A percentile compares a stretch with the other conserved stretches of the same genome.
Evolutionary conservation across 371 early-diverging fungal species (phyloP).

Genomic region (Syncephalastrum racemosum): DNA sequence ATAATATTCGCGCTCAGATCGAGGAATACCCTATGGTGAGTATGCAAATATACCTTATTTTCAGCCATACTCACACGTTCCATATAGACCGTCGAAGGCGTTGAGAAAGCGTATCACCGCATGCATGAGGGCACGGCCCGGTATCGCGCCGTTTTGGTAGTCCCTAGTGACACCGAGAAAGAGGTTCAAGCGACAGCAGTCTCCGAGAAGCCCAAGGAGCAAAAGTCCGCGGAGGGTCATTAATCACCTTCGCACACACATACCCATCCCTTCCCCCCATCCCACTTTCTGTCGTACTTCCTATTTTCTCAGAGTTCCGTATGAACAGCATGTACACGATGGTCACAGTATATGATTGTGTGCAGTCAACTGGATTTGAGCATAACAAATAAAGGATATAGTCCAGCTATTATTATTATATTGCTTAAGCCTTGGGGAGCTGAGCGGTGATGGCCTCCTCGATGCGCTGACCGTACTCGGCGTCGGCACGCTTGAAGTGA

Average conservation of each 20-base stretch:
- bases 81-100: conserved; percentile 27
- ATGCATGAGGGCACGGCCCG: conserved; percentile 28
- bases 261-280: no score
- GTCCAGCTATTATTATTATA: no score
- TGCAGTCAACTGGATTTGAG: no score
- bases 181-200: background rate
- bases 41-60: background rate
- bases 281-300: no score
- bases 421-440: conserved; percentile 16
- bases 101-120: conserved; percentile 27
- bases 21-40: conserved; percentile 42
- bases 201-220: no score
- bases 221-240: no score
- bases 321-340: no score
- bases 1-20: conserved; percentile 49
- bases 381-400: no score
- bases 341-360: no score
- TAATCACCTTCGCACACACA: no score
- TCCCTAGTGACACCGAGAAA: conserved; percentile 4
- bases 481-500: conserved; percentile 75
- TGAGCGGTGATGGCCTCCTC: conserved; percentile 35
- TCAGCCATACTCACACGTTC: background rate
- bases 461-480: conserved; percentile 71
- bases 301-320: no score
- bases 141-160: conserved; percentile 40